Evolutionary conservation across 768 basidiomycete species (phyloP).

Genomic region (Leccinellum albellum): DNA sequence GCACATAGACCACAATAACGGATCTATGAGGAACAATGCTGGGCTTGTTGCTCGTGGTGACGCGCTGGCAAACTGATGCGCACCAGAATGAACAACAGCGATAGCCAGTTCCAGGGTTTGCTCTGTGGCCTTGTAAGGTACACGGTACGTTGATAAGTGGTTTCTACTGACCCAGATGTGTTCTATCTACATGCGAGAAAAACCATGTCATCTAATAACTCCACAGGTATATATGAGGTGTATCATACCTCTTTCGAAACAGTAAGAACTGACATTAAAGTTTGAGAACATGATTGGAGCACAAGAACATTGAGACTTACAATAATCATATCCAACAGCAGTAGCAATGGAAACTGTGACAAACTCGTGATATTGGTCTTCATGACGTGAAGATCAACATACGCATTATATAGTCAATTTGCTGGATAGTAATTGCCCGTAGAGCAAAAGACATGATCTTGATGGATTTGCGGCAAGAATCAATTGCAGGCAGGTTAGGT

Average conservation of each 20-base stretch:
- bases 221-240: background rate
- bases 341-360: background rate
- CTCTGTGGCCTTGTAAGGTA: background rate
- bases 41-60: too few species aligned
- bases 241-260: background rate
- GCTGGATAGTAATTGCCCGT: background rate
- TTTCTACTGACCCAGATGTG: slow-evolving; percentile 3
- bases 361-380: background rate
- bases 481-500: background rate
- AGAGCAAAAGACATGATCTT: background rate
- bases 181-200: background rate
- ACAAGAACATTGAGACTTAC: background rate
- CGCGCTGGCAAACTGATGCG: background rate
- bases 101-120: slow-evolving; percentile 1
- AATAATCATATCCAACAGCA: background rate
- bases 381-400: background rate
- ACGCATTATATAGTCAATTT: background rate
- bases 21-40: background rate
- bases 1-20: background rate
- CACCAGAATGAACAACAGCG: background rate
- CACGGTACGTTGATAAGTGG: background rate
- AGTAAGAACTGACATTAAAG: background rate
- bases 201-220: background rate
- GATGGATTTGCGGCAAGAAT: background rate
- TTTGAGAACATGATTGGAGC: background rate